Percentiles rank a stretch among this genome's conserved stretches.
Conservation (phyloP, 2,329 filamentous ascomycete genomes). For the Ophiostoma himal-ulmi region DNA sequence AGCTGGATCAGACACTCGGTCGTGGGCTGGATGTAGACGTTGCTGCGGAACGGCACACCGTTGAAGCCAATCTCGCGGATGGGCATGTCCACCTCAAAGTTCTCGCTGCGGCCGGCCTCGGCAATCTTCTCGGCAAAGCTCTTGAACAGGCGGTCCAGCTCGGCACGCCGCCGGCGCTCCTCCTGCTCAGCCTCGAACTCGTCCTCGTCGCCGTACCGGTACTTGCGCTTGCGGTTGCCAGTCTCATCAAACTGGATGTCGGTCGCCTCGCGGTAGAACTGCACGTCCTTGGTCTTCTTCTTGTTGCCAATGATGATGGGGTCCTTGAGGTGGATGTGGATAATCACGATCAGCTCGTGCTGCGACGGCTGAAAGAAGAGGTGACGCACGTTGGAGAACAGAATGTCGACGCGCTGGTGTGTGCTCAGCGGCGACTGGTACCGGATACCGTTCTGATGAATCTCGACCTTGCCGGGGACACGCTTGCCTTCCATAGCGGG, state of each 20-base stretch:
- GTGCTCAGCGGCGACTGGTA: conserved; percentile 78
- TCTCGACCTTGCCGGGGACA: conserved; percentile 90
- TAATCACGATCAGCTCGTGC: conserved; percentile 94
- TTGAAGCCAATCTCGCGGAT: conserved; percentile 95
- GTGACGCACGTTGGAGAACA: conserved; percentile 98
- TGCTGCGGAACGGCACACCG: conserved; percentile 91
- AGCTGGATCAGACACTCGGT: conserved; percentile 96
- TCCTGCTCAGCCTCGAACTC: conserved; percentile 99
- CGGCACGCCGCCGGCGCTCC: conserved; percentile 82
- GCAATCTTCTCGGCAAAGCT: conserved; percentile 96
- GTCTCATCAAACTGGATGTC: conserved; percentile 99
- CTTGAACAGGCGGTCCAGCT: conserved; percentile 93
- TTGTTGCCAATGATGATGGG: conserved; percentile 96
- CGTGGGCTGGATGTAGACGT: conserved; percentile 90
- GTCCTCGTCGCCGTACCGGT: conserved; percentile 95
- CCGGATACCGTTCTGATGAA: conserved; percentile 97
- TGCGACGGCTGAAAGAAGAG: conserved; percentile 98
- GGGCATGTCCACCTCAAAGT: conserved; percentile 90
- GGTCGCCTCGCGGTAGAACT: conserved; percentile 96
- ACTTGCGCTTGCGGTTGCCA: conserved; percentile 94
- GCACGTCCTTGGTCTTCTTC: conserved; percentile 97
- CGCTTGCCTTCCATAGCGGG: conserved; percentile 95
- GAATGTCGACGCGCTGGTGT: conserved; percentile 80
- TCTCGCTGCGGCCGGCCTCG: conserved; percentile 85
- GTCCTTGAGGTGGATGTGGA: conserved; percentile 95